These are phyloP conservation scores for Rhizopogon vesiculosus DNA, from an alignment of 768 basidiomycete genomes.

Conservation along the genomic window DNA sequence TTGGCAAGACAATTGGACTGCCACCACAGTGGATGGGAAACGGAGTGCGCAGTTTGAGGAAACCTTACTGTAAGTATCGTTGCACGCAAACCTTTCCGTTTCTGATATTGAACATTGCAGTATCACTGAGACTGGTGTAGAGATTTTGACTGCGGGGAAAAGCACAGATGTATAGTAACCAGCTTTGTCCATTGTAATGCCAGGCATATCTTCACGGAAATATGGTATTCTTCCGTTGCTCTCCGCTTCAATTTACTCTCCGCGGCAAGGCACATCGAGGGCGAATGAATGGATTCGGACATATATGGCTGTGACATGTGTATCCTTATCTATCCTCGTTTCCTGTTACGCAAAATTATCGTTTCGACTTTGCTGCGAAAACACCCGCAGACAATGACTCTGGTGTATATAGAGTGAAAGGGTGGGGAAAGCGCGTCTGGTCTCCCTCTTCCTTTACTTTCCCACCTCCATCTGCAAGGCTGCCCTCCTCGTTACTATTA, in stretches of 20 bases:
- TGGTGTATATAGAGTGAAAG: conserved; percentile 23
- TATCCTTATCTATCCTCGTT: conserved; percentile 25
- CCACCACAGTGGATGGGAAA: conserved; percentile 87
- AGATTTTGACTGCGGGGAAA: conserved; percentile 70
- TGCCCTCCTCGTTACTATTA: conserved; percentile 2
- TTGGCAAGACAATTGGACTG: conserved; percentile 97
- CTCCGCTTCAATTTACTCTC: conserved; percentile 16
- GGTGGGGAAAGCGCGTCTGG: conserved; percentile 23
- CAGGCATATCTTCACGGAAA: neutral
- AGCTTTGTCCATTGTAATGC: neutral
- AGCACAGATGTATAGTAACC: conserved; percentile 17
- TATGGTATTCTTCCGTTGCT: conserved; percentile 1
- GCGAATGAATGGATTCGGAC: conserved; percentile 7
- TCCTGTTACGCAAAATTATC: conserved; percentile 21
- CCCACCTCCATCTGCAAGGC: conserved; percentile 18
- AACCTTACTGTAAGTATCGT: conserved; percentile 73
- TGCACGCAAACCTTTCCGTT: neutral
- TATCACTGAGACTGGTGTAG: conserved; percentile 87
- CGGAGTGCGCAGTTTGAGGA: conserved; percentile 97
- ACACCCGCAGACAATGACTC: conserved; percentile 17
- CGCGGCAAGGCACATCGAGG: conserved; percentile 20
- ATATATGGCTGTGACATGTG: conserved; percentile 22
- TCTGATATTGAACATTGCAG: conserved; percentile 33
- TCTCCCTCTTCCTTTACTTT: conserved; percentile 15
- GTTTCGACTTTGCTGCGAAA: conserved; percentile 1